Base-by-base conservation (phyloP, 2,329 filamentous ascomycete species). In the Cryoendolithus antarcticus region DNA sequence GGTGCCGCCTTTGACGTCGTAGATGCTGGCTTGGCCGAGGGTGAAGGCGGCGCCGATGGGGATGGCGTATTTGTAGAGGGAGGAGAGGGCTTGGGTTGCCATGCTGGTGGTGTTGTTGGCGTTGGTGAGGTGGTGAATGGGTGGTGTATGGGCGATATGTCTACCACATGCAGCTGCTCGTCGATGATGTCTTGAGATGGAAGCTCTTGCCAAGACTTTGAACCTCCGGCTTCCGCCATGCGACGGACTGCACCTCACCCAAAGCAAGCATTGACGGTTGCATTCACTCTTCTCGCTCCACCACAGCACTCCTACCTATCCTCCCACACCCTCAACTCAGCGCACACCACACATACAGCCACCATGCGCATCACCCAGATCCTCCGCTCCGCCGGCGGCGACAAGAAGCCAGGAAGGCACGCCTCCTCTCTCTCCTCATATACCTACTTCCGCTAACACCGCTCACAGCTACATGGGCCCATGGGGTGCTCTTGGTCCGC, bases 1-100 rank as follows among this genome's bases (percentile, higher is more conserved):
- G 47, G 81, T 82, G 54, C 91, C 91, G 60, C 91, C 91, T 62
- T 86, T 88, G 60, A 98, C 91, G 64, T 98, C 91, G 78, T 95
- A 98, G 47, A 98, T 76, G 43, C 86, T 85, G 49, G 84, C 74
- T 62, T 86, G 80, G 49, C 75, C 67, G 44, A 89, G 56, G 41
- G 75, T 72, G 51, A 76, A 67, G 52, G 72, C 84, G 51, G 83
- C 62, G 44, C 82, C 77, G 41, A 75, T 71, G 34, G 89, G 88
- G 39, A 95, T 66, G 47, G 83, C 83, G 61, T 71, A 71, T 52
- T 71, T 71, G 66, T 80, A 84, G 56, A 81, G 61, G 48, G 68
- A 60, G 56, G 71, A 71, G 49, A 86, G 71, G 34, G 66, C 63
- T 57, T 72, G 70, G 48, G 57, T 46, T 15, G 51, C 53, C 54